Evolutionary conservation across 192 early-diverging fungal genomes (phyloP).

Genomic region (Entomortierella beljakovae): DNA sequence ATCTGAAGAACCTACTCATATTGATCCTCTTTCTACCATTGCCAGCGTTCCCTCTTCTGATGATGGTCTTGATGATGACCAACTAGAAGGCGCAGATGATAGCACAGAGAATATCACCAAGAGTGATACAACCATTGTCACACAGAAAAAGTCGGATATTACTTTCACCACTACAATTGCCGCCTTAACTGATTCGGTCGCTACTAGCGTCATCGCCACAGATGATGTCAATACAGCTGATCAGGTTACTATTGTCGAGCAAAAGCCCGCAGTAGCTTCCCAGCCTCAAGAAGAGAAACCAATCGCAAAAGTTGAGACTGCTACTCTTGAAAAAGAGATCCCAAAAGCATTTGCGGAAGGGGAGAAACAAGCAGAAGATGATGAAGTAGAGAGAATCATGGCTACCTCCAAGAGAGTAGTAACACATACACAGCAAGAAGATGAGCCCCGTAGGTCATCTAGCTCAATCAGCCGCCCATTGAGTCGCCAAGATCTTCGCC

Average conservation of each 20-base stretch:
- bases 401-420: neutral
- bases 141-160: neutral
- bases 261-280: neutral
- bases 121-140: neutral
- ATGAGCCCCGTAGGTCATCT: conserved; percentile 13
- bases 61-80: conserved; percentile 6
- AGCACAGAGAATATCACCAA: neutral
- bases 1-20: neutral
- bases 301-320: neutral
- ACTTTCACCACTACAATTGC: neutral
- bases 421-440: neutral
- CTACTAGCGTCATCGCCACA: neutral
- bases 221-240: too few species aligned
- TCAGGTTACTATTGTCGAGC: neutral
- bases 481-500: conserved; percentile 44
- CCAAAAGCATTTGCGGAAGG: neutral
- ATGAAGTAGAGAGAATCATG: neutral
- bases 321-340: too few species aligned
- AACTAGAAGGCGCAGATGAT: conserved; percentile 1
- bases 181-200: neutral
- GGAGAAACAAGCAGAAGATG: neutral
- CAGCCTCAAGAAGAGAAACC: neutral
- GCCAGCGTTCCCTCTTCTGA: conserved; percentile 21
- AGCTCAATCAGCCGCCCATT: conserved; percentile 23
- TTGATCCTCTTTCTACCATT: conserved; percentile 24